Evolutionary conservation across 805 yeast genomes (phyloP).

Genomic region (Pichia californica): DNA sequence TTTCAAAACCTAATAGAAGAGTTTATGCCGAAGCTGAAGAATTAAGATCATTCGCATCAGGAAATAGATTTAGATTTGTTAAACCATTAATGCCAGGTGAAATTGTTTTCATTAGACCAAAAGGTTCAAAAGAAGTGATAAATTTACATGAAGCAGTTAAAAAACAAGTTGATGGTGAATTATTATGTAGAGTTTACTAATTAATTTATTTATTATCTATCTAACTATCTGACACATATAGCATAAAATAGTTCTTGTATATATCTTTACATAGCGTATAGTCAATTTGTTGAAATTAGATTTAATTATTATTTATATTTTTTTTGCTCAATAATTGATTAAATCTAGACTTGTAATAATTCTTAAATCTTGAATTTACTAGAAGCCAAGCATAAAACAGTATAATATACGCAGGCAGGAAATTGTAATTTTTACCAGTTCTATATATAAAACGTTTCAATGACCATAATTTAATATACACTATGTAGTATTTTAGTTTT

Average conservation of each 20-base stretch:
- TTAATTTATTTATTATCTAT: neutral
- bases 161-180: constrained; percentile 65
- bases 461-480: too few relatives aligned
- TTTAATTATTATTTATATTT: too few relatives aligned
- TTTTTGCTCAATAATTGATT: too few relatives aligned
- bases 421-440: too few relatives aligned
- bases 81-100: constrained; percentile 88
- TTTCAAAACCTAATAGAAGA: constrained; percentile 80
- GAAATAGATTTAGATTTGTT: constrained; percentile 66
- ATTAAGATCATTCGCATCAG: constrained; percentile 66
- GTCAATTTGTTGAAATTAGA: too few relatives aligned
- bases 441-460: too few relatives aligned
- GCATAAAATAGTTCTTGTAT: neutral
- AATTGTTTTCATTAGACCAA: constrained; percentile 56
- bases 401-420: too few relatives aligned
- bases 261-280: neutral
- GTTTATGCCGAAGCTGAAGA: constrained; percentile 60
- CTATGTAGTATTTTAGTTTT: too few relatives aligned
- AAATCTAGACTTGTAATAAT: too few relatives aligned
- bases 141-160: constrained; percentile 85
- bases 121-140: constrained; percentile 42
- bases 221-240: neutral
- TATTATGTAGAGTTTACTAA: constrained; percentile 62
- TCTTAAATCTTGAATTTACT: too few relatives aligned
- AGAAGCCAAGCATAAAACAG: too few relatives aligned